phyloP scores from a whole-genome alignment of 2,329 filamentous ascomycete species.

The Cadophora sp. region DNA sequence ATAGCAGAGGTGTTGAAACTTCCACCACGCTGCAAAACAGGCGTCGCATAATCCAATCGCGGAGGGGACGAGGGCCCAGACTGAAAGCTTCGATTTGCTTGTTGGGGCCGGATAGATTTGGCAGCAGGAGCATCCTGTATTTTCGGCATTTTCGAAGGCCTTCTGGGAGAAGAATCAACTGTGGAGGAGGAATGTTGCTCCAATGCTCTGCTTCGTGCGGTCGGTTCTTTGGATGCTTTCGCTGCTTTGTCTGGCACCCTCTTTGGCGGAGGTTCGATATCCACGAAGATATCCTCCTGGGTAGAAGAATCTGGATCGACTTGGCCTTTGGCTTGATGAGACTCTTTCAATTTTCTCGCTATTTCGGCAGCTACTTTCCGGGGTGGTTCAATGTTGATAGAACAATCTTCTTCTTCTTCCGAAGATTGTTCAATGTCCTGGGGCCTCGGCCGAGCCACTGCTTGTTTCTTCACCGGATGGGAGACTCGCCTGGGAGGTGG shows the following conservation, averaged over 20 bases:
- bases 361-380: background rate
- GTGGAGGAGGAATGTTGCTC: background rate
- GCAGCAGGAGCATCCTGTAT: background rate
- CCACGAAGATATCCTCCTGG: slow-evolving; percentile 8
- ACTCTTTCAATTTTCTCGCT: background rate
- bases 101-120: background rate
- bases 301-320: background rate
- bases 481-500: background rate
- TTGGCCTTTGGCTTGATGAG: background rate
- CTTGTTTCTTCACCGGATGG: background rate
- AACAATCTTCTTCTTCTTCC: background rate
- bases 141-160: background rate
- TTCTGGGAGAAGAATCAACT: slow-evolving; percentile 14
- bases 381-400: background rate
- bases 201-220: background rate
- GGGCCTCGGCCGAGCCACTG: background rate
- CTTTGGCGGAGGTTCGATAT: slow-evolving; percentile 6
- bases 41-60: background rate
- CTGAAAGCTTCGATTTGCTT: background rate
- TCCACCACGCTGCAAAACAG: background rate
- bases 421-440: background rate
- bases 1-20: background rate
- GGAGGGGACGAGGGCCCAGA: slow-evolving; percentile 2
- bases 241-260: background rate
- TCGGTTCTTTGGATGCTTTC: background rate